These are phyloP conservation scores for Cudoniella acicularis DNA, from an alignment of 495 filamentous ascomycete genomes.

Conservation along the genomic window DNA sequence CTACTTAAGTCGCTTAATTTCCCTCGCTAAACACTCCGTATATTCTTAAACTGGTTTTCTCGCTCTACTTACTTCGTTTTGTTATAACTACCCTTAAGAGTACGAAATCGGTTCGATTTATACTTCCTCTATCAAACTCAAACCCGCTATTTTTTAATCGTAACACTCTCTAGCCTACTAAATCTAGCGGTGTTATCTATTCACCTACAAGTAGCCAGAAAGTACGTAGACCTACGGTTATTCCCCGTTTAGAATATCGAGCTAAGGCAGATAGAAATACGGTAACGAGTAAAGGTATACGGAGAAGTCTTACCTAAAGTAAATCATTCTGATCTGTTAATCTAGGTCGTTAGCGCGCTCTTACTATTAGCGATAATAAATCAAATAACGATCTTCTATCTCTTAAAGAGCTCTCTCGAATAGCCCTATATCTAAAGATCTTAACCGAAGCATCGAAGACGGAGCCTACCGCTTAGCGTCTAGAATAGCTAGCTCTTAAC, in stretches of 20 bases:
- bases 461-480: constrained; percentile 10
- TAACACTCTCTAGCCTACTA: constrained; percentile 8
- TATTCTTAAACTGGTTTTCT: constrained; percentile 16
- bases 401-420: constrained; percentile 16
- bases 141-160: constrained; percentile 4
- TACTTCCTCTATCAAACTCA: constrained; percentile 18
- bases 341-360: constrained; percentile 6
- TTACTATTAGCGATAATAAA: constrained; percentile 12
- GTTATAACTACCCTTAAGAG: constrained; percentile 13
- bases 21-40: constrained; percentile 12
- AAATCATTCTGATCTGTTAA: constrained; percentile 8
- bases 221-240: constrained; percentile 2
- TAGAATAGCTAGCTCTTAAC: constrained; percentile 21
- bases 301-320: constrained; percentile 1
- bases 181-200: neutral
- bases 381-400: constrained; percentile 17
- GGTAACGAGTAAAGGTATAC: constrained; percentile 3
- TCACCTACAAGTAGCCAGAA: constrained; percentile 2
- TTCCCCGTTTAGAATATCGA: constrained; percentile 5
- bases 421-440: constrained; percentile 9
- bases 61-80: too few relatives aligned
- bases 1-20: constrained; percentile 23
- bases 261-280: neutral
- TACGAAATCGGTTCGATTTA: constrained; percentile 16
- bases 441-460: constrained; percentile 15